phyloP scores from a whole-genome alignment of 768 basidiomycete species.

The Boletus speciosus region DNA sequence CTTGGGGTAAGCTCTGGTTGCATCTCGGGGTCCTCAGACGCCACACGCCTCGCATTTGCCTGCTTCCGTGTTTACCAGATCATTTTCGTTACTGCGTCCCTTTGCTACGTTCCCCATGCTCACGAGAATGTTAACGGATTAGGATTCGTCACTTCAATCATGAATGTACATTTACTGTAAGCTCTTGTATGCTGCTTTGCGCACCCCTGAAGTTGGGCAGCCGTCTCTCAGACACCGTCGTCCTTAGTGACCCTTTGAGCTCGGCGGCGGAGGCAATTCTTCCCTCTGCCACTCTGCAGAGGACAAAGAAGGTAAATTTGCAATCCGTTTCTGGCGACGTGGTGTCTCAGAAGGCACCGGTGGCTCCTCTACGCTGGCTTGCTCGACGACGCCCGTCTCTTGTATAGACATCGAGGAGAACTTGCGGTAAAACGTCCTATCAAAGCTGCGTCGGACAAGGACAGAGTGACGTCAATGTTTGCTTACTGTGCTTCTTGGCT shows the following conservation, averaged over 20 bases:
- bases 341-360: constrained; percentile 6
- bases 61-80: not conserved
- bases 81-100: not conserved
- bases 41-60: not conserved
- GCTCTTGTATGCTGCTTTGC: not conserved
- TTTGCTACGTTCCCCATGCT: not conserved
- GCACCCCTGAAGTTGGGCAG: not conserved
- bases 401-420: constrained; percentile 33
- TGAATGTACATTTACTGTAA: not conserved
- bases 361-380: not conserved
- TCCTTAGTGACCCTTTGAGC: constrained; percentile 4
- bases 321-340: constrained; percentile 26
- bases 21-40: not conserved
- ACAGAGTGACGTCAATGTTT: too few relatives aligned
- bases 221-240: not conserved
- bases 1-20: not conserved
- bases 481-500: constrained; percentile 74
- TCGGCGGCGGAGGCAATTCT: constrained; percentile 43
- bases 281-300: constrained; percentile 56
- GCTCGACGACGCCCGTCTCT: constrained; percentile 17
- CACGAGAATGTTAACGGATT: not conserved
- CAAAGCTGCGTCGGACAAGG: not conserved
- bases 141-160: not conserved
- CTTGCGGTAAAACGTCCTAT: constrained; percentile 19
- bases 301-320: constrained; percentile 44